Evolutionary conservation across 2,329 filamentous ascomycete genomes (phyloP), one percentile per base, ranked within the genome.

Genomic region (Neobulgaria alba): DNA sequence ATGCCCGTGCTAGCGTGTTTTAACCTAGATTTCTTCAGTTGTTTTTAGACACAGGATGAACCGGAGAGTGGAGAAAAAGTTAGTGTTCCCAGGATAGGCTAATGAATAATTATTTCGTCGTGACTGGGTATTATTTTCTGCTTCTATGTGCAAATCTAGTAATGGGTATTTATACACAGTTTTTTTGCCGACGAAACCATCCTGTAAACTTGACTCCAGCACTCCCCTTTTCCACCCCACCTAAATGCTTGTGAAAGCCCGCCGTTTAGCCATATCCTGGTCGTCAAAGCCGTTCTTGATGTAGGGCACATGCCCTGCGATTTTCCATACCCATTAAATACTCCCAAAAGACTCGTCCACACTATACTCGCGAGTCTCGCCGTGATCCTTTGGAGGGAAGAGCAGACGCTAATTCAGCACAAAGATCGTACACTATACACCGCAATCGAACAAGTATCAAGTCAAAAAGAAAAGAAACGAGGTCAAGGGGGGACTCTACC

Each of bases 401-500:
- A 12, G 23, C 23, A 26, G 12, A 26, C 23, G 23, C 23, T 12
- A 26, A 26, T 7, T 26, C 23, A 12, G 23, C 7, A 12, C 7
- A 26, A 7, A 26, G 23, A 7, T 26, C 7, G 23, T 26, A 26
- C 23, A 26, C 23, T 26, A 12, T 26, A 26, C 23, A 7, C 7
- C 23, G 12, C n/a, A 26, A 26, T 26, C 7, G 12, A 26, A 26
- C 7, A 12, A 26, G 23, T 26, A 26, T 26, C 23, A 12, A 26
- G 23, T 7, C 23, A 26, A 26, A 12, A 26, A 12, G 7, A 26
- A 12, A 7, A 26, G 7, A 12, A 7, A 7, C 12, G 12, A 26
- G 12, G 12, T 58, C 46, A 57, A 33, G 55, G 50, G 10, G 51
- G 54, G 33, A 51, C 52, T 47, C 54, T 41, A 18, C 54, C 51